phyloP scores from a whole-genome alignment of 2,329 filamentous ascomycete genomes.

The Claviceps pusilla region DNA sequence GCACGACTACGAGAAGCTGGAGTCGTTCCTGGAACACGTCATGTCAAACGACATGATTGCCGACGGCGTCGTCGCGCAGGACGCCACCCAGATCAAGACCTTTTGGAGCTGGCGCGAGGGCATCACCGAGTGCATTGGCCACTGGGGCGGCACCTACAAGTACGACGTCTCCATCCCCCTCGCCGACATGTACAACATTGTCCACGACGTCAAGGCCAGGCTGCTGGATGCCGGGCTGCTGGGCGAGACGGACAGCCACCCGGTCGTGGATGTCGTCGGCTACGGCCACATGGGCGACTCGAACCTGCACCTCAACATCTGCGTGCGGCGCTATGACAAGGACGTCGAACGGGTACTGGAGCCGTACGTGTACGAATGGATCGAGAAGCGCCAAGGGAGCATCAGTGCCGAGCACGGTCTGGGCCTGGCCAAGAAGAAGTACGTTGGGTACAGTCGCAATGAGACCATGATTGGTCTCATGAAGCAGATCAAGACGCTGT shows the following conservation, averaged over 20 bases:
- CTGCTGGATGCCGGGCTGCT: conserved; percentile 62
- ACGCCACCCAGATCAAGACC: conserved; percentile 73
- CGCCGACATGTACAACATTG: conserved; percentile 69
- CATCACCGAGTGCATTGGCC: conserved; percentile 74
- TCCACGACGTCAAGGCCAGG: conserved; percentile 66
- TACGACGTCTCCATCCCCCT: conserved; percentile 95
- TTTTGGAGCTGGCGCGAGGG: conserved; percentile 92
- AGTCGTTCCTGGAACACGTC: conserved; percentile 78
- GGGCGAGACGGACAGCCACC: conserved; percentile 57
- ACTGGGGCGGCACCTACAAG: conserved; percentile 94
- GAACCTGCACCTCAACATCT: conserved; percentile 87
- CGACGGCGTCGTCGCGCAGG: conserved; percentile 84
- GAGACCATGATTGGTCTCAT: conserved; percentile 79
- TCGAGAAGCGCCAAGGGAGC: conserved; percentile 70
- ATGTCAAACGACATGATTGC: conserved; percentile 75
- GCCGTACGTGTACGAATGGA: conserved; percentile 97
- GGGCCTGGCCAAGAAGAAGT: conserved; percentile 89
- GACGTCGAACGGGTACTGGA: conserved; percentile 75
- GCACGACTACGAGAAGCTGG: conserved; percentile 84
- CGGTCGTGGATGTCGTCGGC: conserved; percentile 79
- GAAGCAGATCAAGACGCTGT: conserved; percentile 87
- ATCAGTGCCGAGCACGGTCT: conserved; percentile 95
- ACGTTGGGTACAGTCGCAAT: conserved; percentile 81
- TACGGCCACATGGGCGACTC: conserved; percentile 98
- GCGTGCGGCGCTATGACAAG: conserved; percentile 70